Base-by-base conservation (phyloP, 2,329 filamentous ascomycete species). In the Claviceps sp. region DNA sequence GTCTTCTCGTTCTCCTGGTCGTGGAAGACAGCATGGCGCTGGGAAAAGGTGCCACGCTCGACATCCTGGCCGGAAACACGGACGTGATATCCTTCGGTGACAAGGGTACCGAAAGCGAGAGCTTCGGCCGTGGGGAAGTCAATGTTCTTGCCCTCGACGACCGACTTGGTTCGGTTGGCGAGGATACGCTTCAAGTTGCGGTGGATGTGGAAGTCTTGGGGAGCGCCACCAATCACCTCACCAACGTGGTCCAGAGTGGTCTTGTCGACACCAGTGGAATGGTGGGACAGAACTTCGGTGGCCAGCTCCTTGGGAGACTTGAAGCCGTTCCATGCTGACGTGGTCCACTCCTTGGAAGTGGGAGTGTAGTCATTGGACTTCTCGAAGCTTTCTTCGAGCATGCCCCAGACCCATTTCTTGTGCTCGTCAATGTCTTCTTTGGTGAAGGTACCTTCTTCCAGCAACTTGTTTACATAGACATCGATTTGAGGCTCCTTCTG, bases 351-450 rank as follows among this genome's bases (percentile, higher is more conserved):
- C 74, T 95, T 95, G 58, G 90, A 87, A 42, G 87, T 94, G 45
- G 93, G 88, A 69, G 91, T 86, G 72, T 98, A 98, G 63, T 98
- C 91, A 72, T 94, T 97, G 71, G 90, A 95, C 71, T 91, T 89
- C 62, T 88, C 79, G 70, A 97, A 98, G 73, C 89, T 96, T 69
- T 97, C 91, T 65, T 95, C 91, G 53, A 98, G 78, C 90, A 97
- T 97, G 56, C 87, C 87, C 93, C 91, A 98, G 54, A 97, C 93
- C 93, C 93, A 98, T 69, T 94, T 87, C 79, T 95, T 95, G 78
- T 98, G 93, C 77, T 98, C 93, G 53, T 98, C 91, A 54, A 98
- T 85, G 66, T 98, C 93, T 62, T 93, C 90, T 74, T 95, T 91
- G 59, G 88, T 95, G 73, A 98, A 98, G 50, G 87, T 95, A 61